Evolutionary conservation across 306 rosid genomes (phyloP).

Genomic region (Lathyrus oleraceus): DNA sequence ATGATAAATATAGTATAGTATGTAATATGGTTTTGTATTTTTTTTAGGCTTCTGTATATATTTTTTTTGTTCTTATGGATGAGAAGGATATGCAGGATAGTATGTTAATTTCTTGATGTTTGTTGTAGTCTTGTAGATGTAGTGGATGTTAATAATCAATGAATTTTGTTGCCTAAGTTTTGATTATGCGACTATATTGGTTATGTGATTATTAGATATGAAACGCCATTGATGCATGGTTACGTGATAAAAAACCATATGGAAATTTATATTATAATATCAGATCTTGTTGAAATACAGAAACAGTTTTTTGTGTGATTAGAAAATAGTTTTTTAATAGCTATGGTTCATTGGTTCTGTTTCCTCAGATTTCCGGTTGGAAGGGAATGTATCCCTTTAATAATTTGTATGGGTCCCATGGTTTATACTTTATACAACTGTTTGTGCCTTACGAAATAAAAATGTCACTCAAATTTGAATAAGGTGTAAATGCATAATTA

Average conservation of each 20-base stretch:
- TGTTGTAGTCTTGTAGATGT: background rate
- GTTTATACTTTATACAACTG: background rate
- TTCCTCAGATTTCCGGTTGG: background rate
- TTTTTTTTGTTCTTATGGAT: slow-evolving; percentile 16
- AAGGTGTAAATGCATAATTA: too few relatives aligned
- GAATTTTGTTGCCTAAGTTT: slow-evolving; percentile 1
- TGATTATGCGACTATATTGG: background rate
- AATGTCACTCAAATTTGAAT: too few relatives aligned
- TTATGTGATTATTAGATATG: background rate
- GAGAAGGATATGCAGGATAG: background rate
- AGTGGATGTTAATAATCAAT: background rate
- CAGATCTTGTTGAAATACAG: background rate
- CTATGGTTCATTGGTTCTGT: background rate
- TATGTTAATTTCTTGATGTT: background rate
- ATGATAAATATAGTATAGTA: background rate
- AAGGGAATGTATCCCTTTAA: background rate
- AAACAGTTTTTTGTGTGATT: too few relatives aligned
- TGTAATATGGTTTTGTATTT: background rate
- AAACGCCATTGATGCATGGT: background rate
- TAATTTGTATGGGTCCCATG: background rate
- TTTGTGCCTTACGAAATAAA: background rate
- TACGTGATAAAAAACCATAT: background rate
- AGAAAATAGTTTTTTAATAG: background rate
- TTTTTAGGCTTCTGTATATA: slow-evolving; percentile 8
- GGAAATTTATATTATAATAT: background rate